Evolutionary conservation across 495 filamentous ascomycete species (phyloP), one percentile per base, ranked within the genome.

Genomic region (Penicillium robsamsonii): DNA sequence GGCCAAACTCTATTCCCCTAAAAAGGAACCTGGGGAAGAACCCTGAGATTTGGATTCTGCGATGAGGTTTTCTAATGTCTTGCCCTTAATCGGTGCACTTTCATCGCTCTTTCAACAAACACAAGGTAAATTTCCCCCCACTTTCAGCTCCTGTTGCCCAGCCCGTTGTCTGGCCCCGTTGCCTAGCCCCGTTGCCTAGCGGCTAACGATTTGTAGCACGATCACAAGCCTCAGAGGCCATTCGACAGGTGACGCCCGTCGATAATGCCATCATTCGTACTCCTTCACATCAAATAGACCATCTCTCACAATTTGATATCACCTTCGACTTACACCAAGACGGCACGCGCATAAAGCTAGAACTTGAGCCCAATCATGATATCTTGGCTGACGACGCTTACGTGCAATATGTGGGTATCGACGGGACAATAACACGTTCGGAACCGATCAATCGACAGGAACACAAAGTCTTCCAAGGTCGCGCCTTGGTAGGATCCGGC

Each of bases 341-440:
- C 41, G 70, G 77, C 54, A 84, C 91, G 62, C 81, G 82, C 45
- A 76, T 97, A 57, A 90, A 89, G 60, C 81, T 98, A 43, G 79
- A 82, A 46, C 81, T 97, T 35, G 87, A 96, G 69, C 94, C 94
- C 25, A 98, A 97, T 65, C 84, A 96, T 72, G 91, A 97, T 71
- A 88, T 97, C 50, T 76, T 97, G 24, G 79, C 84, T 24, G 84
- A 88, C 2, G 87, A 89, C 65, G 90, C 92, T 2, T 83, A 75
- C 44, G 72, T 98, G 5, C 78, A 84, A 45, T 88, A 92, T 66
- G 67, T 96, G 17, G 82, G 77, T 53, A 67, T 78, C 17, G 83
- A 95, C 67, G 94, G 94, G 29, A 75, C 76, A 6, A 60, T 92
- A 20, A 74, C 64, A 27, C 69, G 73, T 4, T 74, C 75, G 22